Conservation (phyloP, 345 rosid species). For the Salix koriyanagi region DNA sequence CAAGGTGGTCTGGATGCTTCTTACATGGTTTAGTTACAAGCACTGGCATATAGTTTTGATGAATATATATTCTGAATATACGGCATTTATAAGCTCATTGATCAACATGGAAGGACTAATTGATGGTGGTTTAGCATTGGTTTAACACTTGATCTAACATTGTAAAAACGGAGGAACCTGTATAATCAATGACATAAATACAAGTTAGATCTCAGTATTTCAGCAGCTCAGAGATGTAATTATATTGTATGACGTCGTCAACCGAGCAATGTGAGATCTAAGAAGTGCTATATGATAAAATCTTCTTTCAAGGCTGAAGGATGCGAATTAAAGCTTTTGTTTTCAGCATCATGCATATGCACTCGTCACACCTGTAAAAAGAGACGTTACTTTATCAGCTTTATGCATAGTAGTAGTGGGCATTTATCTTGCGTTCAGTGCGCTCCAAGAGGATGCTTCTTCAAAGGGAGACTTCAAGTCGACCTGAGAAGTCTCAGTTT, state of each 20-base stretch:
- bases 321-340: neutral
- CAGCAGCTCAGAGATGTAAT: neutral
- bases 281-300: too few relatives aligned
- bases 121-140: neutral
- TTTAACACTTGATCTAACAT: neutral
- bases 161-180: neutral
- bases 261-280: neutral
- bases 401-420: too few relatives aligned
- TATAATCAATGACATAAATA: slow-evolving; percentile 1
- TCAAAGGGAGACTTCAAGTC: too few relatives aligned
- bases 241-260: neutral
- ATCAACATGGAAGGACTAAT: slow-evolving; percentile 10
- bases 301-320: neutral
- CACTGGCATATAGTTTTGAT: slow-evolving; percentile 2
- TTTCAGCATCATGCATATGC: too few relatives aligned
- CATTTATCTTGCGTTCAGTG: too few relatives aligned
- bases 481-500: too few relatives aligned
- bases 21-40: slow-evolving; percentile 40
- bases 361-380: too few relatives aligned
- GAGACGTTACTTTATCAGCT: too few relatives aligned
- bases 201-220: neutral
- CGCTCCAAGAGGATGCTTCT: too few relatives aligned
- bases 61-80: slow-evolving; percentile 1
- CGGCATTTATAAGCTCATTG: neutral
- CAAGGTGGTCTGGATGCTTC: slow-evolving; percentile 42